Conservation (phyloP, 805 yeast genomes). For the Pichia exigua region DNA sequence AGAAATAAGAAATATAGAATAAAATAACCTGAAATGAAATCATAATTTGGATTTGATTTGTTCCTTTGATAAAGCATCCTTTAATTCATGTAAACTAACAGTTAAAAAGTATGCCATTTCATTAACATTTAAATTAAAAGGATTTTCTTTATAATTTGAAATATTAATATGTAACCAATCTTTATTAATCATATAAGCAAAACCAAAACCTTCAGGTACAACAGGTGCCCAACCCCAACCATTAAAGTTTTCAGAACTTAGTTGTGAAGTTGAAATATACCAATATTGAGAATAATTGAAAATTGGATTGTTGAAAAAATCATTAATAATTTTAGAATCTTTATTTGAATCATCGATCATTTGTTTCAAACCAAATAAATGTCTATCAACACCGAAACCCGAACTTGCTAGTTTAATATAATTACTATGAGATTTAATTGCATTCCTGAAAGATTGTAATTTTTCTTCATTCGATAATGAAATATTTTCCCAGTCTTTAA, state of each 20-base stretch:
- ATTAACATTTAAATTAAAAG: conserved; percentile 46
- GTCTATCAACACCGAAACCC: conserved; percentile 91
- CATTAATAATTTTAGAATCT: conserved; percentile 34
- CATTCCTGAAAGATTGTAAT: conserved; percentile 59
- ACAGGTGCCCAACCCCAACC: conserved; percentile 97
- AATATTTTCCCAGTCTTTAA: conserved; percentile 62
- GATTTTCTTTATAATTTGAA: conserved; percentile 58
- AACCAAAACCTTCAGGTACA: conserved; percentile 85
- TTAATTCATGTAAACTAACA: conserved; percentile 77
- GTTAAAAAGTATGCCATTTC: conserved; percentile 60
- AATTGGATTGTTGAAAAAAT: conserved; percentile 66
- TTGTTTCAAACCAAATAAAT: conserved; percentile 79
- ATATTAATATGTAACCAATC: conserved; percentile 83
- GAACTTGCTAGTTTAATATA: conserved; percentile 72
- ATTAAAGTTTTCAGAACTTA: conserved; percentile 76
- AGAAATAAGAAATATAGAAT: too few relatives aligned
- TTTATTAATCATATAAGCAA: conserved; percentile 86
- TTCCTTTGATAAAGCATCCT: conserved; percentile 41
- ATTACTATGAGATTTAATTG: conserved; percentile 64
- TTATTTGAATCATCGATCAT: conserved; percentile 46
- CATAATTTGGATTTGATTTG: conserved; percentile 21
- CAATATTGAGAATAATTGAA: conserved; percentile 73
- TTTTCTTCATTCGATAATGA: conserved; percentile 45
- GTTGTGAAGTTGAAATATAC: conserved; percentile 84
- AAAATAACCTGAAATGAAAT: background rate